Percentiles rank a stretch among this genome's conserved stretches.
Conservation (phyloP, 768 basidiomycete species). For the Kwoniella sp. region DNA sequence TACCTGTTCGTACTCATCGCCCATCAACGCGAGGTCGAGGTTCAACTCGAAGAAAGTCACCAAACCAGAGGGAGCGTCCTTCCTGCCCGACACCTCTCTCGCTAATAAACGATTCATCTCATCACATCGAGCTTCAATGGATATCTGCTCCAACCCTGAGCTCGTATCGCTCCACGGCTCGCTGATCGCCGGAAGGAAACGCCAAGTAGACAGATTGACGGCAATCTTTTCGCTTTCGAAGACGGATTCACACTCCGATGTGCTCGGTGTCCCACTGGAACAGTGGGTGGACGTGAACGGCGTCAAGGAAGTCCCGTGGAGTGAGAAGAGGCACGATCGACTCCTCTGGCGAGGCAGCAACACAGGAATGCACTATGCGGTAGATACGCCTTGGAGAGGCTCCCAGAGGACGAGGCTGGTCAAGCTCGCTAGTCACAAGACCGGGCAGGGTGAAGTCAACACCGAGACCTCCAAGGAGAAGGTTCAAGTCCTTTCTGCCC, state of each 20-base stretch:
- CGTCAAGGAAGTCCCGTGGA: conserved; percentile 34
- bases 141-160: conserved; percentile 30
- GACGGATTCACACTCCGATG: conserved; percentile 29
- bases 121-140: conserved; percentile 35
- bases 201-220: conserved; percentile 9
- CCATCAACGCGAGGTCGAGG: conserved; percentile 4
- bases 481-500: neutral
- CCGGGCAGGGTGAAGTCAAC: neutral
- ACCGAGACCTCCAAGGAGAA: neutral
- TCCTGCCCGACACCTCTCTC: conserved; percentile 14
- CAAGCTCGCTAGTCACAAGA: conserved; percentile 22
- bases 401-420: conserved; percentile 48
- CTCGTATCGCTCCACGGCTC: conserved; percentile 25
- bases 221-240: conserved; percentile 32
- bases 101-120: conserved; percentile 37
- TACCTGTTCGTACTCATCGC: conserved; percentile 26
- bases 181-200: conserved; percentile 13
- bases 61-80: neutral
- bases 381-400: conserved; percentile 32
- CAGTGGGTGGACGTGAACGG: conserved; percentile 22
- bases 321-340: conserved; percentile 35
- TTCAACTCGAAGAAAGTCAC: neutral
- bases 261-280: conserved; percentile 33
- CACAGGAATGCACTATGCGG: conserved; percentile 41
- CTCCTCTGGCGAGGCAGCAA: conserved; percentile 54